Evolutionary conservation across 2,329 filamentous ascomycete species (phyloP), one percentile per base, ranked within the genome.

Genomic region (Metarhizium humberi): DNA sequence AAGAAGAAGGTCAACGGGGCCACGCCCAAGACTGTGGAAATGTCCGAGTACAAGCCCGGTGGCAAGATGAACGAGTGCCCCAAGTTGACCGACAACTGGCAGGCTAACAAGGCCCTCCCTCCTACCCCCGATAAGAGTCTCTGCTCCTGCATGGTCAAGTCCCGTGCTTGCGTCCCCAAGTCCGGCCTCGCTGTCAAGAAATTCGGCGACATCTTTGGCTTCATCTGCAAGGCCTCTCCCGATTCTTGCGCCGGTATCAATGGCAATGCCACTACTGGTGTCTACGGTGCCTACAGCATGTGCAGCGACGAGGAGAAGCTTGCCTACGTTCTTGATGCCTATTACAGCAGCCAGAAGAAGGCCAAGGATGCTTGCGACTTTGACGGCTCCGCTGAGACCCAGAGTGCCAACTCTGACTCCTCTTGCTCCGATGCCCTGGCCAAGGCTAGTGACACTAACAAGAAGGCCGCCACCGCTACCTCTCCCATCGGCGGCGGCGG

Each of bases 71-170:
- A 81, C 52, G 69, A 79, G 50, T 99, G 94, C 82, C 94, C 94
- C 29, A 75, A 75, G 16, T 72, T 85, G 56, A 75, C 71, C 63
- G 61, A 71, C 42, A 75, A 74, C 66, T 99, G 94, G 92, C 75
- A 79, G 62, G 71, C 69, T 47, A 78, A 80, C 58, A 76, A 78
- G 47, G 76, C 74, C 56, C 88, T 99, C 38, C 94, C 94, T 32
- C 92, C 92, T 10, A 82, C 81, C 11, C 91, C 92, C 60, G 90
- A 97, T 74, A 67, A 81, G 49, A 67, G 82, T 48, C 84, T 95
- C 50, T 99, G 94, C 80, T 71, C 78, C 56, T 99, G 94, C 82
- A 96, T 96, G 89, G 79, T 81, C 69, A 76, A 81, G 60, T 84
- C 82, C 48, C 75, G 95, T 56, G 74, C 76, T 57, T 99, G 94